Base-by-base conservation (phyloP, 192 early-diverging fungal genomes). In the Geranomyces variabilis region DNA sequence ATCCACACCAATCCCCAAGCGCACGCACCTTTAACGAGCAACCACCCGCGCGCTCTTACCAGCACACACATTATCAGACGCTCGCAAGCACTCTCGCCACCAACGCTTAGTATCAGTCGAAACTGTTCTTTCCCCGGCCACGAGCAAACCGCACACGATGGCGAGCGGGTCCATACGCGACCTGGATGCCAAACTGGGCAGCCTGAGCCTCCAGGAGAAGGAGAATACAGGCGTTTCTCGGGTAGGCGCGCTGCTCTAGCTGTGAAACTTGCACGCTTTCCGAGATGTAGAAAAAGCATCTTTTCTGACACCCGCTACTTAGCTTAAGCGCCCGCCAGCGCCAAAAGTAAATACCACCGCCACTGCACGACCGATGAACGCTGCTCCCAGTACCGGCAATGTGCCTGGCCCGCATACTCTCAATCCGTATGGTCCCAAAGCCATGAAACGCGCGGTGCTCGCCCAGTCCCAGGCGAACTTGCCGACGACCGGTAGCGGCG, bases 201-300 rank as follows among this genome's bases (percentile, higher is more conserved):
- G 33, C 22, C 15, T 41, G 9, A 72, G 44, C 15, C 28, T 72
- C 33, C 64, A 72, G 26, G 70, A 72, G 8, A 72, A 64, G 49
- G 70, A 72, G 26, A 49, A 63, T 51, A 29, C 62, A 22, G 41
- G 22, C 36, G 17, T n/a, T 24, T 26, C 31, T 61, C 60, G 45
- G 68, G 24, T 64, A 17, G 29, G 28, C 17, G 19, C 28, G 31
- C 28, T 60, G 6, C 28, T 21, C 31, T 28, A 36, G 19, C n/a
- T 10, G 21, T 45, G 31, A 17, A 1, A 65, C 41, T 63, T 1
- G 31, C 59, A 61, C 19, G 9, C 17, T n/a, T n/a, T n/a, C n/a
- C n/a, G n/a, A n/a, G n/a, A n/a, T 61, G 59, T 19, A 36, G 19
- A 29, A 41, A 41, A 41, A 41, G 10, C 10, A 4, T 65, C 5